phyloP scores from a whole-genome alignment of 257 asterid genomes.

The Coffea eugenioides region DNA sequence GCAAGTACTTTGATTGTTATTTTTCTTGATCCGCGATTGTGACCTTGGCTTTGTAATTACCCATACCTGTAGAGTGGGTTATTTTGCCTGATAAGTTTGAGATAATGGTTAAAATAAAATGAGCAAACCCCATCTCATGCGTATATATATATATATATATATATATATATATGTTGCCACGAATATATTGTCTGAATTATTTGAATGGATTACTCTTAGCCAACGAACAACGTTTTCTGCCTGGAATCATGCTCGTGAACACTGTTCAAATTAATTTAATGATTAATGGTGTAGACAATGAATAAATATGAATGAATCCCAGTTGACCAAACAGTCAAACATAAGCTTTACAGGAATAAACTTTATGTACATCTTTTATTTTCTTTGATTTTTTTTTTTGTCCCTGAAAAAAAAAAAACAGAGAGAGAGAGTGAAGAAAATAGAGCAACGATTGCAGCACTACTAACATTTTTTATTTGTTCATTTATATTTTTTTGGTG shows the following conservation, averaged over 20 bases:
- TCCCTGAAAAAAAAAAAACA: too few species aligned
- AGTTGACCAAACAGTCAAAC: too few species aligned
- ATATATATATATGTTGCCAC: neutral
- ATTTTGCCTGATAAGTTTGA: slow-evolving; percentile 2
- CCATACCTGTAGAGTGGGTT: neutral
- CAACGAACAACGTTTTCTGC: neutral
- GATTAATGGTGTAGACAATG: too few species aligned
- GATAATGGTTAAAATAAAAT: slow-evolving; percentile 17
- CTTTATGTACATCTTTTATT: too few species aligned
- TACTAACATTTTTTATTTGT: too few species aligned
- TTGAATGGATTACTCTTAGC: neutral
- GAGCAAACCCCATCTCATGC: neutral
- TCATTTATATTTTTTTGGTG: too few species aligned
- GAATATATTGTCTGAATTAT: neutral
- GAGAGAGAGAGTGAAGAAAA: too few species aligned
- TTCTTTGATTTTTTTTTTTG: too few species aligned
- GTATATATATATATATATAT: too few species aligned
- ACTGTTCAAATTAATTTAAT: neutral
- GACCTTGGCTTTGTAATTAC: neutral
- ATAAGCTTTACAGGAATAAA: too few species aligned
- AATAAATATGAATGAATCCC: too few species aligned
- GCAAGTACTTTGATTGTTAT: neutral
- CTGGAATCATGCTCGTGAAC: neutral
- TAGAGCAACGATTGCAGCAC: too few species aligned
- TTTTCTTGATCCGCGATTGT: neutral